Percentiles rank a stretch among this genome's conserved stretches.
These are phyloP conservation scores for Cladosporium austrohemisphaericum DNA, from an alignment of 2,329 filamentous ascomycete species.

Conservation along the genomic window DNA sequence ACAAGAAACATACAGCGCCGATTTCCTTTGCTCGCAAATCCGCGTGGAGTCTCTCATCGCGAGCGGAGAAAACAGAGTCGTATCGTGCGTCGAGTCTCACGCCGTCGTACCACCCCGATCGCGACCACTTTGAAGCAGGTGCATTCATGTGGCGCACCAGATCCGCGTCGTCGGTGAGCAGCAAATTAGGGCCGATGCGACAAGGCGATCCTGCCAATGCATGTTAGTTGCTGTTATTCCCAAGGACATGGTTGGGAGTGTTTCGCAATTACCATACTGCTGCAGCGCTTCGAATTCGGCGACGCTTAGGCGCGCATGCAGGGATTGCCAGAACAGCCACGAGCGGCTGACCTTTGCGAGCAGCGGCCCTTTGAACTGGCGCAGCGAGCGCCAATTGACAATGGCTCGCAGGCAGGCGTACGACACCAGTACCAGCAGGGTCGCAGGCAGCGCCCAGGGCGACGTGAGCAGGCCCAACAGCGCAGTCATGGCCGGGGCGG, in stretches of 20 bases:
- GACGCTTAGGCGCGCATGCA: slow-evolving; percentile 19
- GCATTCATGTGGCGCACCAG: slow-evolving; percentile 45
- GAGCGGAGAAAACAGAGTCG: slow-evolving; percentile 53
- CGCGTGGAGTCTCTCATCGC: slow-evolving; percentile 48
- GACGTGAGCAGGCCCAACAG: slow-evolving; percentile 15
- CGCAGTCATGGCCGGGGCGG: not conserved
- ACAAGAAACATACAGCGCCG: slow-evolving; percentile 41
- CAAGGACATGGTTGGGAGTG: not conserved
- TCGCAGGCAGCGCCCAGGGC: slow-evolving; percentile 15
- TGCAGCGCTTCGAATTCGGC: slow-evolving; percentile 24
- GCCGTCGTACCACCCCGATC: slow-evolving; percentile 46
- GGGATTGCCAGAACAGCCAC: slow-evolving; percentile 30
- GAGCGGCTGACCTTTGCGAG: slow-evolving; percentile 22
- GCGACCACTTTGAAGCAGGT: slow-evolving; percentile 30
- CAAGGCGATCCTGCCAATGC: slow-evolving; percentile 37
- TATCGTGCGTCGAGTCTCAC: slow-evolving; percentile 52
- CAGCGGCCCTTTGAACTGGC: slow-evolving; percentile 28
- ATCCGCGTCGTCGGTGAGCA: slow-evolving; percentile 49
- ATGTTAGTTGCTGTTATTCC: not conserved
- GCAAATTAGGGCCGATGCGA: slow-evolving; percentile 47
- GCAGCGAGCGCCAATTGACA: slow-evolving; percentile 25
- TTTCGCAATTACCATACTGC: slow-evolving; percentile 25
- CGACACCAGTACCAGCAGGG: slow-evolving; percentile 14
- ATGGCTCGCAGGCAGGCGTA: slow-evolving; percentile 21
- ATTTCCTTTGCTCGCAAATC: slow-evolving; percentile 48